Conservation (phyloP, 257 asterid genomes). For the Gentiana macrophylla region DNA sequence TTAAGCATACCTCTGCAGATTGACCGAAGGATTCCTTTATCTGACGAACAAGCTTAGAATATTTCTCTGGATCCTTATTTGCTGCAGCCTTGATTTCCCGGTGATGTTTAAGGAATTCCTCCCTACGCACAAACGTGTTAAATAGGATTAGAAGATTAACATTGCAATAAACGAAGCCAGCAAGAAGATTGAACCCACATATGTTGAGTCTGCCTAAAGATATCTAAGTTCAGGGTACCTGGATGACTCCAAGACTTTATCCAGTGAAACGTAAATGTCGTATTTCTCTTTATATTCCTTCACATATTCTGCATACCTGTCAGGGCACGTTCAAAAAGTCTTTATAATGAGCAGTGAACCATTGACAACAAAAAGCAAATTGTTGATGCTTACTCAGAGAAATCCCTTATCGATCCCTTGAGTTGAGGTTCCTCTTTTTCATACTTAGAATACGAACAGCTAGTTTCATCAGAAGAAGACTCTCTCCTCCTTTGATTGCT, state of each 20-base stretch:
- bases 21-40: constrained; percentile 58
- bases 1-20: constrained; percentile 58
- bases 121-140: constrained; percentile 27
- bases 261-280: constrained; percentile 52
- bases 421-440: constrained; percentile 84
- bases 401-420: constrained; percentile 68
- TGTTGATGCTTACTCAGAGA: constrained; percentile 54
- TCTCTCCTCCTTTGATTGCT: constrained; percentile 43
- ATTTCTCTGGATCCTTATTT: constrained; percentile 60
- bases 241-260: constrained; percentile 60
- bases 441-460: constrained; percentile 53
- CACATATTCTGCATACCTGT: constrained; percentile 74
- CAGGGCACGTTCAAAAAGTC: constrained; percentile 11
- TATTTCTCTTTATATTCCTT: constrained; percentile 84
- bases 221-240: constrained; percentile 38
- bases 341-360: constrained; percentile 6
- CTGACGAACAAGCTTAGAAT: constrained; percentile 42
- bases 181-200: constrained; percentile 3
- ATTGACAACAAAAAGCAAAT: constrained; percentile 8
- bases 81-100: constrained; percentile 58
- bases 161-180: constrained; percentile 6
- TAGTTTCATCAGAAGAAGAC: constrained; percentile 56
- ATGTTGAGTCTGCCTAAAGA: constrained; percentile 6
- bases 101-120: constrained; percentile 55
- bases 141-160: constrained; percentile 18